Evolutionary conservation across 31 red algal species (phyloP).

Genomic region (Pterothamnion heteromorphum): DNA sequence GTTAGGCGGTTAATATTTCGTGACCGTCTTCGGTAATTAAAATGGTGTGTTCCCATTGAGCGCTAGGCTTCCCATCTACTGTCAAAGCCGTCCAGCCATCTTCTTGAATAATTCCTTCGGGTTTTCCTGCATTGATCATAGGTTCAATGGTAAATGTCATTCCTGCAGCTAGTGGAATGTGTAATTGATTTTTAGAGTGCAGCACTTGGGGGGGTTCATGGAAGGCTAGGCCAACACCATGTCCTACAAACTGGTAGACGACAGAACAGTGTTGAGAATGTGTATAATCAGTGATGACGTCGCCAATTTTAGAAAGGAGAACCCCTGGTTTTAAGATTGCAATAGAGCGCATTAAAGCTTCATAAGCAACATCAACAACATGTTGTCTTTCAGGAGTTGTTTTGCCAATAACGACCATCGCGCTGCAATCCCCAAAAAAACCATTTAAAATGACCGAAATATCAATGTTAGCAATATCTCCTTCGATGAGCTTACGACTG

Average conservation of each 20-base stretch:
- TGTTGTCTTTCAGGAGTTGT: slow-evolving; percentile 35
- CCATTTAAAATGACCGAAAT: slow-evolving; percentile 80
- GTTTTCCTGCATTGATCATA: slow-evolving; percentile 73
- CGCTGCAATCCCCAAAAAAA: slow-evolving; percentile 88
- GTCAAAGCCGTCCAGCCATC: slow-evolving; percentile 97
- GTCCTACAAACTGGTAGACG: slow-evolving; percentile 81
- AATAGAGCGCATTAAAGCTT: slow-evolving; percentile 73
- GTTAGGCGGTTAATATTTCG: slow-evolving; percentile 79
- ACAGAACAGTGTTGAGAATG: slow-evolving; percentile 57
- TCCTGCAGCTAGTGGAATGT: slow-evolving; percentile 57
- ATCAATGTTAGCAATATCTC: slow-evolving; percentile 96
- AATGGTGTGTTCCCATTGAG: slow-evolving; percentile 94
- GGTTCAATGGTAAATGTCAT: slow-evolving; percentile 95
- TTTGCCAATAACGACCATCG: slow-evolving; percentile 76
- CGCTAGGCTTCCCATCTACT: slow-evolving; percentile 64
- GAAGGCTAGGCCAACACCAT: slow-evolving; percentile 78
- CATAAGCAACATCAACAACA: slow-evolving; percentile 65
- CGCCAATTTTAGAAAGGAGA: slow-evolving; percentile 73
- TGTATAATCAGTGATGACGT: slow-evolving; percentile 60
- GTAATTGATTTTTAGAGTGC: slow-evolving; percentile 68
- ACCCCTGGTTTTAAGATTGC: slow-evolving; percentile 63
- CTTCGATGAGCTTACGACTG: slow-evolving; percentile 72
- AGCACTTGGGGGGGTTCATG: slow-evolving; percentile 82
- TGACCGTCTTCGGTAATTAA: slow-evolving; percentile 64
- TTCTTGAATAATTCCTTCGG: slow-evolving; percentile 65